phyloP scores from a whole-genome alignment of 371 early-diverging fungal species.

The Syncephalastrum racemosum region DNA sequence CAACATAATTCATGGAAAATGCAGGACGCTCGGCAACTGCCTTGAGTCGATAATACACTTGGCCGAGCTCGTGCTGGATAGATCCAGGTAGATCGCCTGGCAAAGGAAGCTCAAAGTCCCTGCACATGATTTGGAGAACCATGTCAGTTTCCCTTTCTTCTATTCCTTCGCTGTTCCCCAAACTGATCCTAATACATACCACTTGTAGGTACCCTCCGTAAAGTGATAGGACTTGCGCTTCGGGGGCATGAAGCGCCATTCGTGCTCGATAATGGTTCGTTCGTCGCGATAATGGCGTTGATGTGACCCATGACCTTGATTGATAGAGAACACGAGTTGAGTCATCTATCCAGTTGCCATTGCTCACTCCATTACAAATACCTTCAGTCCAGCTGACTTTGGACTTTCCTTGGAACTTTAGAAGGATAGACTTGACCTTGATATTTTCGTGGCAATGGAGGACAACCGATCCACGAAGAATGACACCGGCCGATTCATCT shows the following conservation, averaged over 20 bases:
- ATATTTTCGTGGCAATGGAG: conserved; percentile 42
- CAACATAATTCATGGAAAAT: conserved; percentile 38
- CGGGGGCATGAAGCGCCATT: conserved; percentile 44
- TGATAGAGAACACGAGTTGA: background rate
- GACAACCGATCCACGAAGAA: conserved; percentile 42
- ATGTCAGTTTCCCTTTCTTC: background rate
- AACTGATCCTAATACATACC: conserved; percentile 24
- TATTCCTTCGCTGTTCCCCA: too few relatives aligned
- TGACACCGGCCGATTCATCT: conserved; percentile 49
- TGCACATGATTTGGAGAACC: conserved; percentile 3
- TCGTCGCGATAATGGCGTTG: conserved; percentile 47
- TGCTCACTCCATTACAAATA: conserved; percentile 9
- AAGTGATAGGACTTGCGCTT: conserved; percentile 39
- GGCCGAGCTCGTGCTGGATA: conserved; percentile 37
- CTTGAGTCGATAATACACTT: conserved; percentile 39
- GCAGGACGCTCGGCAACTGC: conserved; percentile 49
- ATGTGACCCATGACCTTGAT: conserved; percentile 39
- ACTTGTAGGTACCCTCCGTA: conserved; percentile 40
- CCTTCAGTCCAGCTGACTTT: conserved; percentile 51
- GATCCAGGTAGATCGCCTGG: conserved; percentile 54
- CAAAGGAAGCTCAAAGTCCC: conserved; percentile 52
- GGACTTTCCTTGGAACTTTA: conserved; percentile 46
- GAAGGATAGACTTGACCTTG: conserved; percentile 36
- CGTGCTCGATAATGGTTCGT: conserved; percentile 40
- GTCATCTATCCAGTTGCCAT: conserved; percentile 1